Base-by-base conservation (phyloP, 1,284 basidiomycete genomes). In the Athelia sp. region DNA sequence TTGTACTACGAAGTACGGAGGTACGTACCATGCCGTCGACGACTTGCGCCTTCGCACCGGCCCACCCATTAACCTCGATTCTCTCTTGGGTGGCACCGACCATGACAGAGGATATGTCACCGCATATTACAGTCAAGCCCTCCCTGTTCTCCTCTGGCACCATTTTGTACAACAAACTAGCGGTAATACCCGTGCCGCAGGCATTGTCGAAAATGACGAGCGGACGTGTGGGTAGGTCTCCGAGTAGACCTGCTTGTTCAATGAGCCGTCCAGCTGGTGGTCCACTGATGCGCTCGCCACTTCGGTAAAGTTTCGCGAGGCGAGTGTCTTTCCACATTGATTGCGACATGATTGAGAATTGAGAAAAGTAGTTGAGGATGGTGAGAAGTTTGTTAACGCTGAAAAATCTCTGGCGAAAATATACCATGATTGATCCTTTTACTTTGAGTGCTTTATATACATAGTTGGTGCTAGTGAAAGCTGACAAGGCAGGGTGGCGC, bases 161-260 rank as follows among this genome's bases (percentile, higher is more conserved):
- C 36, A n/a, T 40, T n/a, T 40, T n/a, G 19, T 40, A 21, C 4
- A 40, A n/a, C 36, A 40, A 21, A n/a, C n/a, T 17, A 8, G 36
- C 15, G 6, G n/a, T n/a, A n/a, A 40, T 21, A 8, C 36, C 19
- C 9, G 36, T 17, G 6, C 36, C 36, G 36, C 36, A 40, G 36
- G 36, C 36, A 40, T 40, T 40, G 36, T 40, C 36, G n/a, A 40
- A 40, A 21, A 40, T 40, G 19, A 40, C 36, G 6, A 40, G 36
- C 19, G 36, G 36, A 4, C 36, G n/a, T 21, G 6, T n/a, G 19
- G 9, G 15, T 4, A n/a, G 36, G 36, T 6, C 15, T 21, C n/a
- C 15, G 6, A n/a, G 15, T 9, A 21, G 36, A 6, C 36, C 36
- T 6, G 36, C 36, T 40, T 40, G 36, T n/a, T 40, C 36, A 8